These are phyloP conservation scores for Aureobasidium zeae DNA, from an alignment of 2,329 filamentous ascomycete species.

Conservation along the genomic window DNA sequence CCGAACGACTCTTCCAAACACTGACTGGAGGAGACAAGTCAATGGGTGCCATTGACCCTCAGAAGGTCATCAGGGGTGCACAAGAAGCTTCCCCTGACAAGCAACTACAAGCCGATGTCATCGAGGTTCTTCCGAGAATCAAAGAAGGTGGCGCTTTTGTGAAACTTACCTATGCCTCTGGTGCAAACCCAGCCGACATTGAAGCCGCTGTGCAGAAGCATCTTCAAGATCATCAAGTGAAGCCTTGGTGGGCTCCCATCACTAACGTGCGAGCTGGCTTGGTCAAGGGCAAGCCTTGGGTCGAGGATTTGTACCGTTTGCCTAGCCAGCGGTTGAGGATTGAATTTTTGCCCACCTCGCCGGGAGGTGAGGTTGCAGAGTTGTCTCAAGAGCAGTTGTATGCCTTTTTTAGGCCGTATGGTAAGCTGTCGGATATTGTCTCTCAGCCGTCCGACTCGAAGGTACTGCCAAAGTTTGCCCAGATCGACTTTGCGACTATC, in stretches of 20 bases:
- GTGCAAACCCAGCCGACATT: conserved; percentile 39
- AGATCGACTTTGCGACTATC: conserved; percentile 64
- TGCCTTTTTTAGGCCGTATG: conserved; percentile 78
- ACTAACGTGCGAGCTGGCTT: conserved; percentile 58
- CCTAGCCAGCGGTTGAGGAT: conserved; percentile 68
- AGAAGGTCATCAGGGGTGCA: conserved; percentile 42
- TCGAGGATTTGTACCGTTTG: conserved; percentile 81
- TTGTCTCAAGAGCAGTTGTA: conserved; percentile 81
- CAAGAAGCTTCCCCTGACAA: conserved; percentile 20
- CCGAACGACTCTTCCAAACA: conserved; percentile 38
- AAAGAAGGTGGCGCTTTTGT: conserved; percentile 93
- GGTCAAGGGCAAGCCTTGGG: conserved; percentile 80
- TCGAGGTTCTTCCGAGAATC: conserved; percentile 70
- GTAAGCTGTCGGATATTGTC: conserved; percentile 78
- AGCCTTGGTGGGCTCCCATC: conserved; percentile 86
- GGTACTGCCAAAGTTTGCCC: conserved; percentile 67
- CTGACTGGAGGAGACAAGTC: conserved; percentile 43
- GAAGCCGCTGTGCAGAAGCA: conserved; percentile 53
- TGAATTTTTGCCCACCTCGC: conserved; percentile 68
- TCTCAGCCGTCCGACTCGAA: conserved; percentile 82
- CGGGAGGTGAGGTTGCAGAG: conserved; percentile 64
- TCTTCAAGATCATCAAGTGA: conserved; percentile 61
- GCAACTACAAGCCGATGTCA: conserved; percentile 50
- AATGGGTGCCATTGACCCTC: conserved; percentile 48
- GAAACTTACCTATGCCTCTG: conserved; percentile 53